A percentile compares a stretch with the other conserved stretches of the same genome.
Evolutionary conservation across 352 stramenopile species (phyloP).

Genomic region (Halophytophthora polymorphica): DNA sequence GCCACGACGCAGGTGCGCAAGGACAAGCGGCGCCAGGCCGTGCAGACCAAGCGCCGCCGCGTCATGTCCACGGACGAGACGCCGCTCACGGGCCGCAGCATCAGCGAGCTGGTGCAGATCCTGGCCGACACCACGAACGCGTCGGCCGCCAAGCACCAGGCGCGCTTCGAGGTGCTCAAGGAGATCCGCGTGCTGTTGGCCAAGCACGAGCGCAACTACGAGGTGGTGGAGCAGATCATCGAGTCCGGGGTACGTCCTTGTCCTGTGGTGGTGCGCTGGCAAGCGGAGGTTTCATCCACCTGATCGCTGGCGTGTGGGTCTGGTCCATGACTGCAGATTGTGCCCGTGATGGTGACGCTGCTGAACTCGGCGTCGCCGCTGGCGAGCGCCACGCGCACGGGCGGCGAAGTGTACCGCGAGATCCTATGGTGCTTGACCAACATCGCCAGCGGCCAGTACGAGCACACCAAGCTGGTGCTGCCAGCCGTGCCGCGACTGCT

Average conservation of each 20-base stretch:
- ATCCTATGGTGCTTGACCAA: constrained; percentile 84
- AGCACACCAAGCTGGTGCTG: constrained; percentile 80
- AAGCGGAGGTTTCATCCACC: too few relatives aligned
- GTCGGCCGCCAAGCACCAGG: constrained; percentile 42
- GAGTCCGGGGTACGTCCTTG: constrained; percentile 58
- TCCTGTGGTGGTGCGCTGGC: too few relatives aligned
- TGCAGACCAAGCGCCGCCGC: constrained; percentile 72
- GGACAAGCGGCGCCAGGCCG: constrained; percentile 57
- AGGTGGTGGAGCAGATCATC: constrained; percentile 68
- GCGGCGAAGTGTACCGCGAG: constrained; percentile 71
- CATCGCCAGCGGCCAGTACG: constrained; percentile 79
- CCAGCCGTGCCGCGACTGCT: constrained; percentile 68
- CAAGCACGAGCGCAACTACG: constrained; percentile 63
- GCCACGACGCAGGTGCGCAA: constrained; percentile 70
- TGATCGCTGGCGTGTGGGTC: constrained; percentile 3
- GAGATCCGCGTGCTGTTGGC: constrained; percentile 65
- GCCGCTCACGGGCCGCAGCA: constrained; percentile 47
- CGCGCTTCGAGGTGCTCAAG: constrained; percentile 66
- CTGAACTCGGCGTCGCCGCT: constrained; percentile 69
- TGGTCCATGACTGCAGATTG: constrained; percentile 42
- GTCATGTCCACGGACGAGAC: constrained; percentile 50
- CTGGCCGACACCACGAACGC: constrained; percentile 37
- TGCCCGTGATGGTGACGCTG: constrained; percentile 64
- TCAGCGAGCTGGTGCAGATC: constrained; percentile 48
- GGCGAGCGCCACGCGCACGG: constrained; percentile 52